Evolutionary conservation across 1,139 yeast genomes (phyloP).

Genomic region (Debaryomyces coudertii): DNA sequence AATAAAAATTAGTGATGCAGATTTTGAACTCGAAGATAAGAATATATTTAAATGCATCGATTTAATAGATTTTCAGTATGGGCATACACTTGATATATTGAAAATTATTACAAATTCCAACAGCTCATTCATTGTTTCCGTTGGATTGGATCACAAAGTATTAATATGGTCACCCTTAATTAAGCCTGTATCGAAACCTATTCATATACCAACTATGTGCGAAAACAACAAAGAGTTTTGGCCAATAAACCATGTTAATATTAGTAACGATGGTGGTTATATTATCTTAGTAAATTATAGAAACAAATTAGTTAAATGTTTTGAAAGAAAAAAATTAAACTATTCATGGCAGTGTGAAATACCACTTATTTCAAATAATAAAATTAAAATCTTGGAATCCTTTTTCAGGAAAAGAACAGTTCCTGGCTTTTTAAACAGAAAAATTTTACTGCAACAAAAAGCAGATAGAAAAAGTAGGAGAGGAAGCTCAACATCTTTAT

Average conservation of each 20-base stretch:
- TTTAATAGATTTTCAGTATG: conserved; percentile 38
- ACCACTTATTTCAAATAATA: conserved; percentile 20
- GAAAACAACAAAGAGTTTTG: conserved; percentile 52
- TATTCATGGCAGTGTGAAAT: conserved; percentile 55
- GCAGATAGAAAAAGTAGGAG: conserved; percentile 23
- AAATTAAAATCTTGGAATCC: conserved; percentile 51
- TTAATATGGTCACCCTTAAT: conserved; percentile 74
- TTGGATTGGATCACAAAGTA: conserved; percentile 73
- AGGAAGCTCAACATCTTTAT: conserved; percentile 31
- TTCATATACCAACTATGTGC: conserved; percentile 46
- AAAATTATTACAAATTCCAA: conserved; percentile 56
- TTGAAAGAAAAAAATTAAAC: conserved; percentile 54
- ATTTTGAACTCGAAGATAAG: conserved; percentile 23
- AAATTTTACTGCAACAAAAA: conserved; percentile 34
- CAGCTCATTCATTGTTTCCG: conserved; percentile 64
- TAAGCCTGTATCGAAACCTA: conserved; percentile 31
- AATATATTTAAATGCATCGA: conserved; percentile 50
- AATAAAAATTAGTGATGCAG: conserved; percentile 16
- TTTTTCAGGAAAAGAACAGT: conserved; percentile 62
- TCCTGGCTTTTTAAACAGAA: conserved; percentile 53
- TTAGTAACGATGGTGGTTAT: conserved; percentile 63
- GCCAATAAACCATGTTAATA: conserved; percentile 66
- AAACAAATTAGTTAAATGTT: conserved; percentile 56
- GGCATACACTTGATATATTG: conserved; percentile 66
- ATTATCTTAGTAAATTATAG: conserved; percentile 59